Percentiles rank a stretch among this genome's conserved stretches.
Conservation (phyloP, 2,329 filamentous ascomycete species). For the Talaromyces albobiverticillius region DNA sequence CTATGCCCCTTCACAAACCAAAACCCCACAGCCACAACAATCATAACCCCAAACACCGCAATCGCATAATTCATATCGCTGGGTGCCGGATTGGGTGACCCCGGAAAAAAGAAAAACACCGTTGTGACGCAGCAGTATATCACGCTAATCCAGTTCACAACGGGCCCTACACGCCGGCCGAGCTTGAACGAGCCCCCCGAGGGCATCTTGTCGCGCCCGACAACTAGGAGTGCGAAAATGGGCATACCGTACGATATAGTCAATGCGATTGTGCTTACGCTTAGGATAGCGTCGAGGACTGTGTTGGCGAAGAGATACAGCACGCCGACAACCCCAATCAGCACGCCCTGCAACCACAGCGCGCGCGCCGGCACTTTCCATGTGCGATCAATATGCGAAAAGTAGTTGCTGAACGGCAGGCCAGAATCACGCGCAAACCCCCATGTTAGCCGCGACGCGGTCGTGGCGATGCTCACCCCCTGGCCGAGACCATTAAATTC, state of each 20-base stretch:
- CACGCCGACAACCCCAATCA: slow-evolving; percentile 51
- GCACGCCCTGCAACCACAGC: slow-evolving; percentile 51
- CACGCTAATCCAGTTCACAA: slow-evolving; percentile 50
- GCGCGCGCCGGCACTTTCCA: slow-evolving; percentile 56
- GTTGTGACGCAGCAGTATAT: slow-evolving; percentile 53
- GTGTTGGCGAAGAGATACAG: slow-evolving; percentile 56
- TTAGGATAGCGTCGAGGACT: slow-evolving; percentile 53
- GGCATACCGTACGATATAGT: slow-evolving; percentile 54
- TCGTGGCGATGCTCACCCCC: slow-evolving; percentile 50
- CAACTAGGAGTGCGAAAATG: slow-evolving; percentile 47
- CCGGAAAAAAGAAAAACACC: slow-evolving; percentile 57
- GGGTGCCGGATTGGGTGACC: slow-evolving; percentile 41
- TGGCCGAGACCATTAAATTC: slow-evolving; percentile 50
- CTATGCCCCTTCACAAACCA: slow-evolving; percentile 50
- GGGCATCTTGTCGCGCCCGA: slow-evolving; percentile 54
- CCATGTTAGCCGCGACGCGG: slow-evolving; percentile 58
- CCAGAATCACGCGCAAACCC: slow-evolving; percentile 49
- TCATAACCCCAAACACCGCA: slow-evolving; percentile 56
- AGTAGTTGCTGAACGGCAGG: slow-evolving; percentile 37
- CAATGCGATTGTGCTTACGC: slow-evolving; percentile 56
- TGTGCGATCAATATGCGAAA: slow-evolving; percentile 40
- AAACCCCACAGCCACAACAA: slow-evolving; percentile 49
- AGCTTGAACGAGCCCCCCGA: slow-evolving; percentile 42
- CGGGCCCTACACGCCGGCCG: slow-evolving; percentile 41
- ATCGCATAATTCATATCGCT: slow-evolving; percentile 60